Conservation (phyloP, 352 stramenopile genomes). For the Phytophthora pluvialis region DNA sequence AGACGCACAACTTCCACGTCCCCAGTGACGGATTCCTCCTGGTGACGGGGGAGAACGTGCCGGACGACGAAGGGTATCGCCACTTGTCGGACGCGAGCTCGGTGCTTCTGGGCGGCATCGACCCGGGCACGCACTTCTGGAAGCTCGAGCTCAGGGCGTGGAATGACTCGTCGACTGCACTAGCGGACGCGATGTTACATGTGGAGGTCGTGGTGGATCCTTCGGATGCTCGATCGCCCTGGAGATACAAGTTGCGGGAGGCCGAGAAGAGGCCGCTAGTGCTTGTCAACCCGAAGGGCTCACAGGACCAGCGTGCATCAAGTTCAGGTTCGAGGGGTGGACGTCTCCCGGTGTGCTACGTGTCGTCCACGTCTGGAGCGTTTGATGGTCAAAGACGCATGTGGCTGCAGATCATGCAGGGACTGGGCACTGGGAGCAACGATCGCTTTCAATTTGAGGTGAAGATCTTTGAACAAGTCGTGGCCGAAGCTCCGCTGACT, state of each 20-base stretch:
- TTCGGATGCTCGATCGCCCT: constrained; percentile 27
- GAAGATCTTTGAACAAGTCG: constrained; percentile 44
- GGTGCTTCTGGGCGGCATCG: constrained; percentile 34
- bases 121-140: constrained; percentile 59
- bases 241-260: constrained; percentile 19
- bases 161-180: constrained; percentile 6
- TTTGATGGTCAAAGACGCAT: constrained; percentile 73
- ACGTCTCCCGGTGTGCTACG: constrained; percentile 45
- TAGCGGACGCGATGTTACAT: constrained; percentile 37
- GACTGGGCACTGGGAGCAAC: constrained; percentile 5
- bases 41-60: constrained; percentile 45
- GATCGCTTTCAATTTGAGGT: constrained; percentile 31
- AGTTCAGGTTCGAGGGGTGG: neutral
- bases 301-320: neutral
- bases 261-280: constrained; percentile 24
- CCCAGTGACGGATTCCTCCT: constrained; percentile 49
- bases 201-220: constrained; percentile 53
- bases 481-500: constrained; percentile 23
- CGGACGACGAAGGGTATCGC: constrained; percentile 13
- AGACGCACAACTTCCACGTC: constrained; percentile 36
- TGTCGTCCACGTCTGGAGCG: constrained; percentile 28
- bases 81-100: constrained; percentile 15
- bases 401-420: constrained; percentile 62
- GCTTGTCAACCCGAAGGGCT: constrained; percentile 33
- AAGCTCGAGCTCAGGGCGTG: constrained; percentile 39